Percentiles rank a stretch among this genome's conserved stretches.
These are phyloP conservation scores for Artemisia argyi DNA, from an alignment of 129 eudicot species.

Conservation along the genomic window DNA sequence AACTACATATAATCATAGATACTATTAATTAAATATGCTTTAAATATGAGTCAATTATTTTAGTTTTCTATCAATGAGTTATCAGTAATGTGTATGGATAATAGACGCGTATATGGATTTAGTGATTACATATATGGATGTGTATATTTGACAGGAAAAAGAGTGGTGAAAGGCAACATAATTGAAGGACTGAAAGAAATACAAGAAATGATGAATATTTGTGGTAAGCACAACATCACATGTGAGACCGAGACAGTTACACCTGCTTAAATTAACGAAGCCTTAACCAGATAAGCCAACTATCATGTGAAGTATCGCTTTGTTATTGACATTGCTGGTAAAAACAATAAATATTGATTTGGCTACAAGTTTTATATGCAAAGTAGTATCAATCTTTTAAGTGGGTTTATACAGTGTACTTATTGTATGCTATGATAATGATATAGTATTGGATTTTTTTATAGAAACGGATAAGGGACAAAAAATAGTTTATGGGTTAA, in stretches of 20 bases:
- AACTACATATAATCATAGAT: too few species aligned
- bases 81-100: not conserved
- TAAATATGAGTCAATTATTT: too few species aligned
- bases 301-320: constrained; percentile 85
- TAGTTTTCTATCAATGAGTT: not conserved
- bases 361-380: too few species aligned
- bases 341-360: not conserved
- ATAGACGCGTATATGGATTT: not conserved
- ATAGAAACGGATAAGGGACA: too few species aligned
- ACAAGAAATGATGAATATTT: constrained; percentile 84
- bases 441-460: too few species aligned
- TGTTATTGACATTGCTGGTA: constrained; percentile 62
- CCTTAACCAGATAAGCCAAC: constrained; percentile 60
- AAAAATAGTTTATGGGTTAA: too few species aligned
- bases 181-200: constrained; percentile 82
- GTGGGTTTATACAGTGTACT: too few species aligned
- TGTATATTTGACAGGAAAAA: constrained; percentile 48
- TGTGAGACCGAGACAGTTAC: constrained; percentile 71
- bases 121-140: not conserved
- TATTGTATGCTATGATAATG: too few species aligned
- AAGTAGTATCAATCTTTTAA: too few species aligned
- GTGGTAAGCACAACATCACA: constrained; percentile 73
- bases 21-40: too few species aligned
- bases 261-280: constrained; percentile 59
- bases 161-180: constrained; percentile 86